Base-by-base conservation (phyloP, 2,329 filamentous ascomycete genomes). In the Thyridium curvatum region DNA sequence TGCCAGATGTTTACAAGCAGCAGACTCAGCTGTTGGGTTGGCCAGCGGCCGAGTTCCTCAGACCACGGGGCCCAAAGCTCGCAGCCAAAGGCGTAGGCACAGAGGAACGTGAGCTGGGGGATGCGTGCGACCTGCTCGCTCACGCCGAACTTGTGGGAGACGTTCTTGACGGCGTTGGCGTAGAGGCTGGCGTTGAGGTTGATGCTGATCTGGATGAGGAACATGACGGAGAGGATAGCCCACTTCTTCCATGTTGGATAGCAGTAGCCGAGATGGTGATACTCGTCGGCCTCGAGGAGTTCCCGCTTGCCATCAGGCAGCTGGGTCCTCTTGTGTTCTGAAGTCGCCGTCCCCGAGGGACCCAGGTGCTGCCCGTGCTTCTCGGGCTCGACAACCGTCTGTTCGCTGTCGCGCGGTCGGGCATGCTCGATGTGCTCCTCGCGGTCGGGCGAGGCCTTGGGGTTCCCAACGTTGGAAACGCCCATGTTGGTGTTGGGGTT, bases 1-100 rank as follows among this genome's bases (percentile, higher is more conserved):
- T 72, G 70, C 64, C 68, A 73, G n/a, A 75, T 54, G 44, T 76
- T 76, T 50, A 77, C 71, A 6, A 77, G 53, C 40, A 68, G 61
- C 17, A 77, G 54, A 39, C 65, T 70, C 18, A 61, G 52, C 59
- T 76, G 72, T 15, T 73, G 61, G 39, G 74, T 65, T 4, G 60
- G 61, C 61, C 62, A 68, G n/a, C 72, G 61, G 13, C 72, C 72
- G 35, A 71, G 66, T 42, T 76, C 71, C 51, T 75, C 71, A 9
- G 60, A 66, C 69, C 69, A 72, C 0, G 72, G 72, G 3, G 72
- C 72, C 72, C 72, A 76, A 2, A 76, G 65, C 48, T 64, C 60
- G 39, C 64, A 65, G 3, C 61, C 62, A 45, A 77, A 74, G 10
- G 68, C 69, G 46, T 76, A 77, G 1, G 61, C 53, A 14, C 75